Conservation (phyloP, 1,284 basidiomycete genomes). For the Cryptococcus maquisensis region DNA sequence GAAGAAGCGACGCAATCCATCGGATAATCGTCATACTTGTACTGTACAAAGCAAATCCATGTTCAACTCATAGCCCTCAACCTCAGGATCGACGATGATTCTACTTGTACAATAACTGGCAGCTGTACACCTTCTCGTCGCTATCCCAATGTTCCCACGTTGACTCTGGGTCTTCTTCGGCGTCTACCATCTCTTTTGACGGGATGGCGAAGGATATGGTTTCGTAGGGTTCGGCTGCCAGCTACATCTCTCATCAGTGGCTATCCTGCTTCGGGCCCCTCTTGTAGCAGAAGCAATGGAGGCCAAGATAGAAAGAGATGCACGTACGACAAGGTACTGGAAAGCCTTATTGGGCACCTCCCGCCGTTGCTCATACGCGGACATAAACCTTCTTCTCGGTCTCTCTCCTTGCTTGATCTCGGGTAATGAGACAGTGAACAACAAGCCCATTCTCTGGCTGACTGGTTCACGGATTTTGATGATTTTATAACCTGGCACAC, state of each 20-base stretch:
- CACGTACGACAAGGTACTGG: slow-evolving; percentile 90
- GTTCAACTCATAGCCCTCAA: slow-evolving; percentile 4
- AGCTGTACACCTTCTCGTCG: slow-evolving; percentile 92
- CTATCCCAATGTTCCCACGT: slow-evolving; percentile 96
- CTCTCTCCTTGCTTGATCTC: slow-evolving; percentile 83
- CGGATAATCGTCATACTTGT: neutral
- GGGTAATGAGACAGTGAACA: slow-evolving; percentile 94
- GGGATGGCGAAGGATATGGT: slow-evolving; percentile 98
- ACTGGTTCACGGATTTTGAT: slow-evolving; percentile 53
- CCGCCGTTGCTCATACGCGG: slow-evolving; percentile 93
- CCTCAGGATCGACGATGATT: slow-evolving; percentile 2
- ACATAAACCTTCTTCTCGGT: slow-evolving; percentile 93
- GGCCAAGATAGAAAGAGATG: neutral
- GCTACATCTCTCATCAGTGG: slow-evolving; percentile 52
- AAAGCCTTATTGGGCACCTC: slow-evolving; percentile 93
- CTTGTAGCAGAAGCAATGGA: neutral
- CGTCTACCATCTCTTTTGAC: slow-evolving; percentile 83
- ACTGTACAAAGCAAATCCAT: too few species aligned
- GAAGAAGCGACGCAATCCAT: neutral
- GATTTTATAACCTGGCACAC: slow-evolving; percentile 49
- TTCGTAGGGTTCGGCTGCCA: slow-evolving; percentile 98
- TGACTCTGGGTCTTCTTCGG: slow-evolving; percentile 79
- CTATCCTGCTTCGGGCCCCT: neutral
- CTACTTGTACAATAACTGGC: slow-evolving; percentile 81
- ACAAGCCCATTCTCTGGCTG: slow-evolving; percentile 66